A percentile compares a stretch with the other conserved stretches of the same genome.
phyloP scores from a whole-genome alignment of 495 filamentous ascomycete genomes.

The Lindgomyces ingoldianus region DNA sequence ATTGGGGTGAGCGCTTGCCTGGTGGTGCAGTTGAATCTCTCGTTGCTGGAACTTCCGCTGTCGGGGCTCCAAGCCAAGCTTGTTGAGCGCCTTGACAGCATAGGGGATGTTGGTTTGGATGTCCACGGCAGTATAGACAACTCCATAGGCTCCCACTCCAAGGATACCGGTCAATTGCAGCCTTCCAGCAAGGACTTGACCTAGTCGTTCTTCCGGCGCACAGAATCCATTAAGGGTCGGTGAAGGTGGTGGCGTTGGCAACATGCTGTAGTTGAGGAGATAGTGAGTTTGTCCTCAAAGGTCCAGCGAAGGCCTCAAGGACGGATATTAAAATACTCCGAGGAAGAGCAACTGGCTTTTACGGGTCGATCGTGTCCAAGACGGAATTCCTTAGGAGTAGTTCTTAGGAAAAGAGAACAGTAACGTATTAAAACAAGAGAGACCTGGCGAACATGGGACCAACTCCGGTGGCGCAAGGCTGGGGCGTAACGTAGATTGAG shows the following conservation, averaged over 20 bases:
- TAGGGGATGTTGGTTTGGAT: constrained; percentile 78
- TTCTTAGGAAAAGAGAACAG: constrained; percentile 29
- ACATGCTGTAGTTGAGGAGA: constrained; percentile 45
- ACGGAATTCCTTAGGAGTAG: constrained; percentile 10
- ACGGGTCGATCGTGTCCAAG: constrained; percentile 13
- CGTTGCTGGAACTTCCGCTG: constrained; percentile 88
- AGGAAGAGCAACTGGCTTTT: constrained; percentile 1
- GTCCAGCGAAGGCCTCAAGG: constrained; percentile 45
- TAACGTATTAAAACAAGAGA: constrained; percentile 36
- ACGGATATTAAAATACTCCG: constrained; percentile 22
- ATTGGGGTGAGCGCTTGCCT: constrained; percentile 84
- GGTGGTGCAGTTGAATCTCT: constrained; percentile 89
- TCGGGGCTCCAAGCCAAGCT: constrained; percentile 81
- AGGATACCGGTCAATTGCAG: constrained; percentile 82
- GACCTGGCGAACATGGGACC: constrained; percentile 23
- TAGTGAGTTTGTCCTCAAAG: constrained; percentile 22
- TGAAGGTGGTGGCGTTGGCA: constrained; percentile 64
- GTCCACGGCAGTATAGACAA: constrained; percentile 93
- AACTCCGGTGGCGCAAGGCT: constrained; percentile 5
- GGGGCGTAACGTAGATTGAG: neutral
- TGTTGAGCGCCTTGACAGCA: constrained; percentile 96
- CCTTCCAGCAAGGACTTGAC: constrained; percentile 77
- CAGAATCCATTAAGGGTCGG: constrained; percentile 55
- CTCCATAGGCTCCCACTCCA: constrained; percentile 93
- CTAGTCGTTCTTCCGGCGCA: constrained; percentile 82